Percentiles rank a stretch among this genome's conserved stretches.
phyloP scores from a whole-genome alignment of 2,329 filamentous ascomycete genomes.

The Ustilaginoidea virens region DNA sequence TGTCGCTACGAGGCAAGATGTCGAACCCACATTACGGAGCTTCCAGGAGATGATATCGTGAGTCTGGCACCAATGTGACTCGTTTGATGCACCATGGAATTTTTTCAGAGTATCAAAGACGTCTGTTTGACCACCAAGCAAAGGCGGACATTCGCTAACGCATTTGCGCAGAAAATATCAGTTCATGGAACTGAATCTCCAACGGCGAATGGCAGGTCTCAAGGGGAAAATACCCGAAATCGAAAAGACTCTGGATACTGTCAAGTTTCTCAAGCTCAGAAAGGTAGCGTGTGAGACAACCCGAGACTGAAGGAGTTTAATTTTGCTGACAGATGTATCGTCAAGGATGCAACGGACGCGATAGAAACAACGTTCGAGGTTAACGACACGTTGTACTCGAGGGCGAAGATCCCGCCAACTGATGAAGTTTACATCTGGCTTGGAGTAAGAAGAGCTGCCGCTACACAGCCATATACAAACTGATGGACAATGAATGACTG shows the following conservation, averaged over 20 bases:
- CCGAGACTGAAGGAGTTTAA: neutral
- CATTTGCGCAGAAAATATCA: slow-evolving; percentile 69
- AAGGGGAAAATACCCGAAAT: slow-evolving; percentile 97
- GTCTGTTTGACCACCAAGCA: neutral
- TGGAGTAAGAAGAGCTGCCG: slow-evolving; percentile 43
- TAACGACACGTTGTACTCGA: slow-evolving; percentile 89
- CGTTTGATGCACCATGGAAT: too few relatives aligned
- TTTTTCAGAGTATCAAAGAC: too few relatives aligned
- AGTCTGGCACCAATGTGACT: too few relatives aligned
- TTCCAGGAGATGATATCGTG: slow-evolving; percentile 94
- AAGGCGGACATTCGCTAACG: slow-evolving; percentile 3
- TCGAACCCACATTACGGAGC: slow-evolving; percentile 64
- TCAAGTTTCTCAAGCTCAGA: slow-evolving; percentile 65
- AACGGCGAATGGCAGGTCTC: slow-evolving; percentile 64
- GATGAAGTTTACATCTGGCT: slow-evolving; percentile 96
- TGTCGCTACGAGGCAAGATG: slow-evolving; percentile 61
- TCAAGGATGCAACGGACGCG: slow-evolving; percentile 41
- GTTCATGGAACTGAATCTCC: slow-evolving; percentile 95
- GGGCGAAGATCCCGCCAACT: slow-evolving; percentile 65
- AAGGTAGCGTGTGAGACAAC: slow-evolving; percentile 34
- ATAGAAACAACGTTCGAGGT: slow-evolving; percentile 91
- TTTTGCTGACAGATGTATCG: slow-evolving; percentile 2
- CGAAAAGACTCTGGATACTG: slow-evolving; percentile 85
- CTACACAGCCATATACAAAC: too few relatives aligned
- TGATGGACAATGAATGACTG: too few relatives aligned